Evolutionary conservation across 1,284 basidiomycete genomes (phyloP).

Genomic region (Meira miltonrushii): DNA sequence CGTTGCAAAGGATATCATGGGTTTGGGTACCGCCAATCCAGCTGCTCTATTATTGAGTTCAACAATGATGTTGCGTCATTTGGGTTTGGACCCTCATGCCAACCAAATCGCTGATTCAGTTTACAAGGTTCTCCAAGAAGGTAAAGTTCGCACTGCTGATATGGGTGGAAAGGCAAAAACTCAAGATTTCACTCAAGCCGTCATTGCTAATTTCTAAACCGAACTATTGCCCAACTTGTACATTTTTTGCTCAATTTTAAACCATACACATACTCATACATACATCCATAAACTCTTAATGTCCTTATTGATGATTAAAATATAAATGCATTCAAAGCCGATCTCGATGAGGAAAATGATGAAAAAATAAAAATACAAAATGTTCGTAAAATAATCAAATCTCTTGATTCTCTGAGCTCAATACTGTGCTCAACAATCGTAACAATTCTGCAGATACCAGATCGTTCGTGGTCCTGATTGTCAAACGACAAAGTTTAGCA

Average conservation of each 20-base stretch:
- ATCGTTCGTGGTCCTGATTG: constrained; percentile 90
- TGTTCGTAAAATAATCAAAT: not conserved
- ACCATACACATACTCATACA: not conserved
- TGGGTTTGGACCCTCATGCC: constrained; percentile 91
- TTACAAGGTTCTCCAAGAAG: constrained; percentile 85
- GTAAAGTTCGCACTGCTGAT: constrained; percentile 76
- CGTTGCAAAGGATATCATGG: constrained; percentile 96
- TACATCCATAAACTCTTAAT: not conserved
- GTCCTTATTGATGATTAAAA: not conserved
- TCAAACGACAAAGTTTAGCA: constrained; percentile 90
- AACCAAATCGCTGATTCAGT: constrained; percentile 80
- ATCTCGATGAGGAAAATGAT: not conserved
- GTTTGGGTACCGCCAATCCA: constrained; percentile 94
- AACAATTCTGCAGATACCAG: constrained; percentile 77
- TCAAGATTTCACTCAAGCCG: constrained; percentile 51
- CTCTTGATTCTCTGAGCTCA: constrained; percentile 18
- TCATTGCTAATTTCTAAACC: constrained; percentile 21
- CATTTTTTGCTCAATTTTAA: not conserved
- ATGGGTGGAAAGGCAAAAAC: constrained; percentile 57
- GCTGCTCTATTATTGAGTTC: constrained; percentile 95
- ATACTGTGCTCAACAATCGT: constrained; percentile 23
- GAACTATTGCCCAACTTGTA: not conserved
- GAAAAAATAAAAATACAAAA: not conserved
- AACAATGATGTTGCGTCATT: constrained; percentile 97
- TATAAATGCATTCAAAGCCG: not conserved